These are phyloP conservation scores for Metschnikowia proteae DNA, from an alignment of 805 yeast genomes.

Conservation along the genomic window DNA sequence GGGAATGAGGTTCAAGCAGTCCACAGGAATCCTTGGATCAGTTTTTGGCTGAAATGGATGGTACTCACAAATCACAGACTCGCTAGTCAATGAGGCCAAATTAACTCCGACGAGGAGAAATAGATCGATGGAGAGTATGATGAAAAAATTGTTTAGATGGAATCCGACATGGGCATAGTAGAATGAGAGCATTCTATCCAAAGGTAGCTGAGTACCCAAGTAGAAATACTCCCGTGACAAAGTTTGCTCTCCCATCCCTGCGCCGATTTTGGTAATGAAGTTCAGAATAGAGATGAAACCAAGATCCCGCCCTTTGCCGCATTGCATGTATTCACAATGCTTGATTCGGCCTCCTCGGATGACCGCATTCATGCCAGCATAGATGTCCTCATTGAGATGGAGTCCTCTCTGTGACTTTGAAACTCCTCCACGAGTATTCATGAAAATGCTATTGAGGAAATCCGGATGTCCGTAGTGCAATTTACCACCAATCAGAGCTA, in stretches of 20 bases:
- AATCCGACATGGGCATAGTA: slow-evolving; percentile 87
- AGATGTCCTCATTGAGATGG: slow-evolving; percentile 83
- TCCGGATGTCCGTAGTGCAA: slow-evolving; percentile 89
- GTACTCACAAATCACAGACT: slow-evolving; percentile 64
- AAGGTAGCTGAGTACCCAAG: slow-evolving; percentile 73
- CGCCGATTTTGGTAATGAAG: slow-evolving; percentile 85
- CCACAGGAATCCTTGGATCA: slow-evolving; percentile 60
- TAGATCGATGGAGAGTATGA: slow-evolving; percentile 69
- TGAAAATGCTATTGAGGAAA: slow-evolving; percentile 67
- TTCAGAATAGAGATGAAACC: slow-evolving; percentile 84
- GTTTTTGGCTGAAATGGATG: slow-evolving; percentile 63
- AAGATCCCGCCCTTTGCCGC: slow-evolving; percentile 88
- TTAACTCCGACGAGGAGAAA: slow-evolving; percentile 69
- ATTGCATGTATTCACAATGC: slow-evolving; percentile 83
- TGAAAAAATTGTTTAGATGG: slow-evolving; percentile 77
- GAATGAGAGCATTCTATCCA: slow-evolving; percentile 77
- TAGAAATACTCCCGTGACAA: slow-evolving; percentile 79
- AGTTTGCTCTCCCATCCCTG: slow-evolving; percentile 93
- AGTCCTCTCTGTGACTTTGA: slow-evolving; percentile 84
- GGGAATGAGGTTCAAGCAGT: slow-evolving; percentile 72
- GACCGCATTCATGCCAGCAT: slow-evolving; percentile 82
- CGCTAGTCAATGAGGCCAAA: slow-evolving; percentile 69
- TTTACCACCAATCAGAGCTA: slow-evolving; percentile 82
- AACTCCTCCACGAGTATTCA: slow-evolving; percentile 86
- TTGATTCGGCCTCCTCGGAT: slow-evolving; percentile 84